A percentile compares a stretch with the other conserved stretches of the same genome.
phyloP scores from a whole-genome alignment of 345 rosid species.

The Salix viminalis region DNA sequence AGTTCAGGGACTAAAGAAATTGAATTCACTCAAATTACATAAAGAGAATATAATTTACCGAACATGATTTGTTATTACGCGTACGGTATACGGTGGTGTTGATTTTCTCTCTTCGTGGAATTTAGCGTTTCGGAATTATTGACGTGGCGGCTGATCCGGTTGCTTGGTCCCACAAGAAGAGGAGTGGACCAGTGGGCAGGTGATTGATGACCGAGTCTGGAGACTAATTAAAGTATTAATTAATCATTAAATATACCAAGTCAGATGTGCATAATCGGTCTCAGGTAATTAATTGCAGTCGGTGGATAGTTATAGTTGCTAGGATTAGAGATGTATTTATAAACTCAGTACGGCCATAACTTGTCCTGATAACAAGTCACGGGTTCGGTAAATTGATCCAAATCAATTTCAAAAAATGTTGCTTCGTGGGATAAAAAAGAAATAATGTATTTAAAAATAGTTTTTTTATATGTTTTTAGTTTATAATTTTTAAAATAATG shows the following conservation, averaged over 20 bases:
- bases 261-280: background rate
- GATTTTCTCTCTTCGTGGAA: background rate
- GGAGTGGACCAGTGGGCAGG: background rate
- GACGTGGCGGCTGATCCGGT: background rate
- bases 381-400: too few relatives aligned
- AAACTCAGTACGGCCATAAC: too few relatives aligned
- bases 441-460: too few relatives aligned
- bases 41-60: background rate
- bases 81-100: conserved; percentile 26
- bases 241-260: background rate
- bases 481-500: too few relatives aligned
- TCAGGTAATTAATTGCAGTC: background rate
- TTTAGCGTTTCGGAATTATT: background rate
- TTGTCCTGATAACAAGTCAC: too few relatives aligned
- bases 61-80: conserved; percentile 4
- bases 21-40: background rate
- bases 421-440: too few relatives aligned
- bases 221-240: background rate
- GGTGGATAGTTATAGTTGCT: background rate
- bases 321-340: background rate
- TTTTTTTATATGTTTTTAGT: too few relatives aligned
- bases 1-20: background rate
- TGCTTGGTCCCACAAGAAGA: background rate
- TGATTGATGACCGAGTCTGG: background rate
- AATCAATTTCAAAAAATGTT: too few relatives aligned